Base-by-base conservation (phyloP, 2,329 filamentous ascomycete genomes). In the Exophiala lecanii-corni region DNA sequence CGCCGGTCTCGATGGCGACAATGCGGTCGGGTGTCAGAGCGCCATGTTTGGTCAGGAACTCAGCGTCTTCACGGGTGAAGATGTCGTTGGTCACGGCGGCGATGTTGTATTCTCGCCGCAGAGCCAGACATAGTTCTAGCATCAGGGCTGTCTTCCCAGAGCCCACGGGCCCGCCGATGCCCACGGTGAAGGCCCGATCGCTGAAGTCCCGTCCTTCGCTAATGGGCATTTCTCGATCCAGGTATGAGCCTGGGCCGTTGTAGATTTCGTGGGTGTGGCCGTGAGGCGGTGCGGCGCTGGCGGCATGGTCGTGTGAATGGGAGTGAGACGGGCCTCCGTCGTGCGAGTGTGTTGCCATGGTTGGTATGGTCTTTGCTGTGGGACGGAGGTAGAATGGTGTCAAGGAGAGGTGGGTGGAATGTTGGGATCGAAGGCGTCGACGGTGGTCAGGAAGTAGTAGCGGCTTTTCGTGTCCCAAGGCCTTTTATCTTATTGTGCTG, bases 141-240 rank as follows among this genome's bases (percentile, higher is more conserved):
- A 98, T 97, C 19, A 97, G 78, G 13, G 92, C 92, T 0, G 92
- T 97, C 68, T 98, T 98, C 61, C 92, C 92, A 17, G 89, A 96
- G 53, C 92, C 92, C 41, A 98, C 92, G 49, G 92, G 92, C 32
- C 92, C 92, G 69, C 92, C 92, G 68, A 97, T 97, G n/a, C 92
- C 92, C 59, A 98, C 77, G 3, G 92, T 97, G 60, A 96, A 98
- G 10, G 89, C 89, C 45, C 92, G 77, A 53, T 94, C 86, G 19
- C 76, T 76, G 86, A 89, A 98, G 62, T 89, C 76, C 41, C 91
- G 78, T 9, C 89, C 89, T 55, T 95, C 86, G 52, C 89, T 79
- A 43, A 97, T 85, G 50, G 91, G 92, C 86, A 94, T 89, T 70
- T 97, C 92, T 12, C 92, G 82, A 38, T 84, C 83, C 21, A 92